Conservation (phyloP, 2,329 filamentous ascomycete species). For the Apiospora malaysiana region DNA sequence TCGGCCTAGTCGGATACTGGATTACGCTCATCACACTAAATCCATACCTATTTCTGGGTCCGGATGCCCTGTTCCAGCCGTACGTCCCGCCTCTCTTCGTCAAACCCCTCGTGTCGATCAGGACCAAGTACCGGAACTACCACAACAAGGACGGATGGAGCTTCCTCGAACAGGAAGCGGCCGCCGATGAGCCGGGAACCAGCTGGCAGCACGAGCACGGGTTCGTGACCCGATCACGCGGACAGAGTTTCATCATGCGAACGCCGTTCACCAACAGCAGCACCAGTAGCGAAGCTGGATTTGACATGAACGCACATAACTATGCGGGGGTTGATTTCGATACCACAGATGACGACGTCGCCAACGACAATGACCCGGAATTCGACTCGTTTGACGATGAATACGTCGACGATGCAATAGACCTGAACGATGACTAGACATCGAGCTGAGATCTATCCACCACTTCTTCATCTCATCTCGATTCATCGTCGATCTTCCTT, state of each 20-base stretch:
- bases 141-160: not conserved
- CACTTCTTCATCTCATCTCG: not conserved
- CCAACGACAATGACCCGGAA: not conserved
- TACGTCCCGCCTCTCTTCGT: not conserved
- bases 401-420: not conserved
- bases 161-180: not conserved
- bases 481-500: not conserved
- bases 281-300: not conserved
- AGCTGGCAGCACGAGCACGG: not conserved
- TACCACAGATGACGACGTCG: not conserved
- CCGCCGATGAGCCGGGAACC: not conserved
- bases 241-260: not conserved
- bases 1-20: conserved; percentile 24
- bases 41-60: not conserved
- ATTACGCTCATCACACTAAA: conserved; percentile 22
- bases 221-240: not conserved
- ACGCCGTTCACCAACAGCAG: not conserved
- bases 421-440: not conserved
- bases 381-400: not conserved
- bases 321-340: not conserved
- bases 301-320: not conserved
- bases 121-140: not conserved
- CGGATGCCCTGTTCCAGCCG: not conserved
- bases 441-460: not conserved
- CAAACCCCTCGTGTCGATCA: not conserved